These are phyloP conservation scores for Cicer yamashitae DNA, from an alignment of 306 rosid species.

Conservation along the genomic window DNA sequence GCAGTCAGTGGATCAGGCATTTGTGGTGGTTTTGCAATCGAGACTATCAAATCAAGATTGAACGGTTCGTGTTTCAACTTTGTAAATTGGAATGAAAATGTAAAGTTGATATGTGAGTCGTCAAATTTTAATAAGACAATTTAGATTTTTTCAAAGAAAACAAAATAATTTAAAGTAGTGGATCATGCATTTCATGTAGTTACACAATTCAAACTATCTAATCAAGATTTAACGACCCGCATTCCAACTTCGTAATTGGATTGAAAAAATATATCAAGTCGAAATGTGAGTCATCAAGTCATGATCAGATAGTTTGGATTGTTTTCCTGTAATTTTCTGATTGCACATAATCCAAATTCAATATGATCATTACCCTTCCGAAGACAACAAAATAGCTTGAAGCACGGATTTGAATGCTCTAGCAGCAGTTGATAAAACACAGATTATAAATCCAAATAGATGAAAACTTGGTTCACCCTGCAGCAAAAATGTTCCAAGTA, in stretches of 20 bases:
- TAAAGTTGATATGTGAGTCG: no score
- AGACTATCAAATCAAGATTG: no score
- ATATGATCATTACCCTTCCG: constrained; percentile 49
- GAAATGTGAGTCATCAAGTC: background rate
- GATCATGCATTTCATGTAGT: background rate
- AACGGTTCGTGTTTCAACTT: no score
- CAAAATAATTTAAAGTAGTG: no score
- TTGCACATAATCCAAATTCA: background rate
- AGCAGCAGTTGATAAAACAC: constrained; percentile 52
- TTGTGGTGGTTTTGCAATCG: no score
- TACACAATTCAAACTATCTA: background rate
- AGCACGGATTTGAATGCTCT: constrained; percentile 63
- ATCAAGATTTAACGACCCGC: background rate
- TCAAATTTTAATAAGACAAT: no score
- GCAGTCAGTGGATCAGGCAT: background rate
- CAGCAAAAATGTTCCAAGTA: constrained; percentile 30
- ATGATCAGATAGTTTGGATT: background rate
- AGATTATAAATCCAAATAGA: constrained; percentile 55
- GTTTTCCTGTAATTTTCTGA: background rate
- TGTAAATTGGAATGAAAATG: no score
- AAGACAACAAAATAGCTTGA: constrained; percentile 54
- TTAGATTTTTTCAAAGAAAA: no score
- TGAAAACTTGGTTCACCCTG: constrained; percentile 61
- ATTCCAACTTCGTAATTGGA: background rate
- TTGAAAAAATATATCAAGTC: background rate